phyloP scores from a whole-genome alignment of 2,329 filamentous ascomycete species.

The Microsporum ferrugineum region DNA sequence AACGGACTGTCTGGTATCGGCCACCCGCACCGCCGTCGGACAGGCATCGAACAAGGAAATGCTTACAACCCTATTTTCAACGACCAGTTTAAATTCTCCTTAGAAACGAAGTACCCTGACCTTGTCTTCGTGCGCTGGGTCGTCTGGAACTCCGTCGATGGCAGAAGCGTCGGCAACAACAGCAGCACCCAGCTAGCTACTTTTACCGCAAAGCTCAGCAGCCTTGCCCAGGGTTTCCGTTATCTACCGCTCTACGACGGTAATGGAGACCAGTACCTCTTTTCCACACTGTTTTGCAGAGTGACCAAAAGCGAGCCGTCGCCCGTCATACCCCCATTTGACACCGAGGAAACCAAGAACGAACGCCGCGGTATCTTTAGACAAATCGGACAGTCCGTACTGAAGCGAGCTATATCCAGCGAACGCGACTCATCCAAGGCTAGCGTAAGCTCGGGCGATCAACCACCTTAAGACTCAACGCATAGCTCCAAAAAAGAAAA shows the following conservation, averaged over 20 bases:
- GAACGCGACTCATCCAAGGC: constrained; percentile 26
- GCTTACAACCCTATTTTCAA: constrained; percentile 89
- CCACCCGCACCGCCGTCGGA: constrained; percentile 65
- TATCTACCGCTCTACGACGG: constrained; percentile 81
- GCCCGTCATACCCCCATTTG: constrained; percentile 28
- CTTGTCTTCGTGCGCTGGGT: constrained; percentile 89
- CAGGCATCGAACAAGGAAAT: constrained; percentile 71
- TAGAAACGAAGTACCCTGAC: constrained; percentile 89
- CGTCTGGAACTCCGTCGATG: constrained; percentile 75
- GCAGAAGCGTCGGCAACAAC: constrained; percentile 55
- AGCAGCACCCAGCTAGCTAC: constrained; percentile 60
- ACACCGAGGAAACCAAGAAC: constrained; percentile 30
- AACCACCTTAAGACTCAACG: neutral
- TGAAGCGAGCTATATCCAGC: constrained; percentile 32
- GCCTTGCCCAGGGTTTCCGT: constrained; percentile 81
- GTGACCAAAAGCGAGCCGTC: constrained; percentile 54
- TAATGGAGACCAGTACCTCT: constrained; percentile 84
- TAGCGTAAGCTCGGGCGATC: constrained; percentile 3
- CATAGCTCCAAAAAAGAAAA: neutral
- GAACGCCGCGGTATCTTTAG: constrained; percentile 33
- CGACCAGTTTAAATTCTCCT: constrained; percentile 62
- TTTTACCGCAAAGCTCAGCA: constrained; percentile 85
- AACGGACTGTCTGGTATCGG: constrained; percentile 57
- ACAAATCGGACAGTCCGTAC: constrained; percentile 35
- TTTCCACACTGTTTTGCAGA: constrained; percentile 86